These are phyloP conservation scores for Curvularia sp. DNA, from an alignment of 2,329 filamentous ascomycete genomes.

Conservation along the genomic window DNA sequence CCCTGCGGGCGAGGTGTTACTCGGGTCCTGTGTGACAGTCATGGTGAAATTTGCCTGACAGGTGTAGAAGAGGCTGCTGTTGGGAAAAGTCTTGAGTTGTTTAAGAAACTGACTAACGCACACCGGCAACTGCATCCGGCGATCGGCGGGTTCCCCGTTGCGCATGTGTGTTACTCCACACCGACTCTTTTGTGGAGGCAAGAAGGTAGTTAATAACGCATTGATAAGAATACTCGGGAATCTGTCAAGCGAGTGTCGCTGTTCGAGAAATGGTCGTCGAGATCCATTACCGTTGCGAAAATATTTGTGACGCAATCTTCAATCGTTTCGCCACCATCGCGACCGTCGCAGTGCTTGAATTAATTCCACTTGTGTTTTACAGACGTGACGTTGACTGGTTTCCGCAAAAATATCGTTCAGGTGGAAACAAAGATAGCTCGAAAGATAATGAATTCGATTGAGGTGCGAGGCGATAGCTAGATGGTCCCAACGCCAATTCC, in stretches of 20 bases:
- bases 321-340: neutral
- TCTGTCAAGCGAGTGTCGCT: neutral
- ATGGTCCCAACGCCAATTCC: neutral
- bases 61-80: slow-evolving; percentile 2
- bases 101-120: slow-evolving; percentile 4
- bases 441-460: neutral
- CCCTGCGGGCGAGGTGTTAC: neutral
- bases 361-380: neutral
- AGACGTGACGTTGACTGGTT: neutral
- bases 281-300: neutral
- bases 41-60: slow-evolving; percentile 7
- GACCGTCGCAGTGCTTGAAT: neutral
- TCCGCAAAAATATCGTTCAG: no score
- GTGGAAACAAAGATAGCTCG: neutral
- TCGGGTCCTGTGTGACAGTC: slow-evolving; percentile 12
- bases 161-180: slow-evolving; percentile 4
- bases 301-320: neutral
- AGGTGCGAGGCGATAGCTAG: slow-evolving; percentile 4
- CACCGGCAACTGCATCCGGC: slow-evolving; percentile 11
- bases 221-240: neutral
- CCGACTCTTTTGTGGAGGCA: slow-evolving; percentile 1
- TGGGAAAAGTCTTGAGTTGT: slow-evolving; percentile 13
- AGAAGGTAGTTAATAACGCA: no score
- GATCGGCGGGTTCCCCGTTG: slow-evolving; percentile 15
- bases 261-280: neutral